These are phyloP conservation scores for Parathielavia hyrcaniae DNA, from an alignment of 495 filamentous ascomycete species.

Conservation along the genomic window DNA sequence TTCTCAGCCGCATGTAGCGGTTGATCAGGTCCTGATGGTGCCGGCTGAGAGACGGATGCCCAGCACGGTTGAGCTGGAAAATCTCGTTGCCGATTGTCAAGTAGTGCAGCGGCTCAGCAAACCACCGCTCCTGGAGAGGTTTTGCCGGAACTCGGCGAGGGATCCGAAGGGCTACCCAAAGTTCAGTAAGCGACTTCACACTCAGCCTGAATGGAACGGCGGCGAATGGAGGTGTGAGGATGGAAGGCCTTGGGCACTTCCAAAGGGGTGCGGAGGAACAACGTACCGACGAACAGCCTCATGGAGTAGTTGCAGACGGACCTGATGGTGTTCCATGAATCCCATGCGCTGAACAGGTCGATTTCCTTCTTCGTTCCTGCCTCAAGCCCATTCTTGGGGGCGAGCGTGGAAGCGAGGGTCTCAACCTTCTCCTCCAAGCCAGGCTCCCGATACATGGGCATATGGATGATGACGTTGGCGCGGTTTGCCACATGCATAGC, in stretches of 20 bases:
- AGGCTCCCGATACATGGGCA: conserved; percentile 66
- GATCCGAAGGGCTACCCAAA: conserved; percentile 60
- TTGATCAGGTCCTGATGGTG: conserved; percentile 72
- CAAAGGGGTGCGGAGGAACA: not conserved
- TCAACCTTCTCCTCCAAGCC: conserved; percentile 37
- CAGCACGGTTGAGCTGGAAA: conserved; percentile 72
- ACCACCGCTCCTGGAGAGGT: conserved; percentile 80
- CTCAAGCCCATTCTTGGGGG: conserved; percentile 17
- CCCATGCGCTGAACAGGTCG: conserved; percentile 75
- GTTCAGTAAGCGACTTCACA: conserved; percentile 5
- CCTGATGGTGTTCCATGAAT: conserved; percentile 85
- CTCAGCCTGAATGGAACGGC: too few species aligned
- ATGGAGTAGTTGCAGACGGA: conserved; percentile 78
- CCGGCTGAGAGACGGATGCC: conserved; percentile 77
- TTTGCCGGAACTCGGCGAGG: conserved; percentile 71
- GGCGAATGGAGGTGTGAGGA: too few species aligned
- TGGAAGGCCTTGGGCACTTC: too few species aligned
- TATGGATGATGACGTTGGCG: conserved; percentile 70
- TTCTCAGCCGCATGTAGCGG: conserved; percentile 75
- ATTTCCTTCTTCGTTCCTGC: conserved; percentile 33
- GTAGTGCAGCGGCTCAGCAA: conserved; percentile 81
- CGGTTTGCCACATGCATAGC: conserved; percentile 65
- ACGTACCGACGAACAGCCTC: conserved; percentile 81
- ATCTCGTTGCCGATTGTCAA: conserved; percentile 58
- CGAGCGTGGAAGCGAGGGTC: conserved; percentile 35